Conservation (phyloP, 1,284 basidiomycete species). For the Rhodotorula sp. region DNA sequence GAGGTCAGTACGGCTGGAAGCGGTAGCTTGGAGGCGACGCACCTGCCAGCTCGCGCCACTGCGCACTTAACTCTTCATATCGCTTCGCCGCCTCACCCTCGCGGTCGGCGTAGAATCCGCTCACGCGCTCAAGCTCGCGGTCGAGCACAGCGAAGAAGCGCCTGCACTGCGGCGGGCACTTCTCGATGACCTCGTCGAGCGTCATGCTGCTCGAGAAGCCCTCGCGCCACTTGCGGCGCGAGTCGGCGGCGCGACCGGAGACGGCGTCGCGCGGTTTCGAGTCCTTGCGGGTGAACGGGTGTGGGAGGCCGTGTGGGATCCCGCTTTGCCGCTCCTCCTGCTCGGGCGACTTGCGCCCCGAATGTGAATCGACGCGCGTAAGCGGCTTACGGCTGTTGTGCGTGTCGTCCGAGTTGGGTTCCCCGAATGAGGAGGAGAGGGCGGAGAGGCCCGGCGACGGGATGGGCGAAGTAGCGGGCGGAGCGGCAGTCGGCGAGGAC, state of each 20-base stretch:
- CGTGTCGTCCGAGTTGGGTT: conserved; percentile 11
- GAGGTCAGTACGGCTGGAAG: background rate
- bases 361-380: background rate
- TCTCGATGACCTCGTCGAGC: conserved; percentile 21
- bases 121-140: conserved; percentile 33
- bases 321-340: background rate
- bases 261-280: background rate
- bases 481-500: background rate
- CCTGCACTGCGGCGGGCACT: conserved; percentile 19
- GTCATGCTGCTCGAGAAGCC: conserved; percentile 15
- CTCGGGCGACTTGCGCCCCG: background rate
- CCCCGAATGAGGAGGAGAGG: conserved; percentile 1
- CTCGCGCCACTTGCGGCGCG: conserved; percentile 23
- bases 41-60: conserved; percentile 38
- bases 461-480: background rate
- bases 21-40: background rate
- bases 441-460: background rate
- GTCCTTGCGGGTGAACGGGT: background rate
- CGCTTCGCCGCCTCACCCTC: conserved; percentile 32
- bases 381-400: background rate
- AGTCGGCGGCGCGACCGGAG: background rate
- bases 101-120: conserved; percentile 30
- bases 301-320: background rate
- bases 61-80: conserved; percentile 30
- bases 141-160: conserved; percentile 34